phyloP scores from a whole-genome alignment of 768 basidiomycete genomes.

The Suillus americanus region DNA sequence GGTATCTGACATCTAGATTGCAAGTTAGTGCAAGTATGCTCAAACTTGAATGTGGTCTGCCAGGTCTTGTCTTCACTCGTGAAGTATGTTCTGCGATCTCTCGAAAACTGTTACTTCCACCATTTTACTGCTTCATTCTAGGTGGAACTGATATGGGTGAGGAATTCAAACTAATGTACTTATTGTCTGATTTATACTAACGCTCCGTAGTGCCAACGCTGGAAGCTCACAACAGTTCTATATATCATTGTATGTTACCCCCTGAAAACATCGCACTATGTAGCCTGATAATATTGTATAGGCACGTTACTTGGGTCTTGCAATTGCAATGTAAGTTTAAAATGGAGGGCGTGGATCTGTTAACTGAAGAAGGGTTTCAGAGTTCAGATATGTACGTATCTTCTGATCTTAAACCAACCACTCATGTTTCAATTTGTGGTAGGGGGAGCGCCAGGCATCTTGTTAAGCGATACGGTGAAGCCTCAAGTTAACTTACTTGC shows the following conservation, averaged over 20 bases:
- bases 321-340: background rate
- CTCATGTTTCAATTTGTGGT: background rate
- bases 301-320: conserved; percentile 1
- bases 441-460: background rate
- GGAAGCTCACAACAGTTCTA: background rate
- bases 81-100: background rate
- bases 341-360: background rate
- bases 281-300: background rate
- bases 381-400: background rate
- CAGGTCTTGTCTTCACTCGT: background rate
- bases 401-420: background rate
- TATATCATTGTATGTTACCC: background rate
- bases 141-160: conserved; percentile 1
- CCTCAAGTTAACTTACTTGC: background rate
- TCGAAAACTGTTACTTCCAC: background rate
- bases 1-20: background rate
- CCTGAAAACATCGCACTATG: background rate
- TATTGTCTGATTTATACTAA: background rate
- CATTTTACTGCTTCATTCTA: background rate
- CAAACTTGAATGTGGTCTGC: background rate
- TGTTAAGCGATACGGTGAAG: background rate
- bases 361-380: background rate
- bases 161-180: background rate
- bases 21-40: background rate
- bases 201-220: background rate